Evolutionary conservation across 352 stramenopile genomes (phyloP), one percentile per base, ranked within the genome.

Genomic region (Globisporangium paddicum): DNA sequence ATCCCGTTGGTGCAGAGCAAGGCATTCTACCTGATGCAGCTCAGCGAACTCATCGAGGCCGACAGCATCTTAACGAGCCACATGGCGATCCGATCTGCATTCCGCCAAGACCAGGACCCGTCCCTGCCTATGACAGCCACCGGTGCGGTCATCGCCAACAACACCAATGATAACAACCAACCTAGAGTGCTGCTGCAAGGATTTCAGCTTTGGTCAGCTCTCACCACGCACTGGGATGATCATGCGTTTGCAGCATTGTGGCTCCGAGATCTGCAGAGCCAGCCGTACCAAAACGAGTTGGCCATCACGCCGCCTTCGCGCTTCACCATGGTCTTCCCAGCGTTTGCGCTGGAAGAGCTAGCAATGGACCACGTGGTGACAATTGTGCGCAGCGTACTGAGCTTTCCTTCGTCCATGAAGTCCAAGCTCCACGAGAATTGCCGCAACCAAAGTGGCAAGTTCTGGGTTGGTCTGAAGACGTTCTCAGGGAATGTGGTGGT

Each of bases 401-500:
- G 65, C 9, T 55, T 76, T 5, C 55, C 68, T 2, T 18, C 32
- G 19, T 34, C 64, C 14, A 58, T 77, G 11, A 34, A 67, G 14
- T 7, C 58, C 2, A 44, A 47, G 25, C 68, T 87, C 50, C 67
- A 63, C 30, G 52, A 63, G 42, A 73, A 64, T 6, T 81, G 71
- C 45, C 70, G 79, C 52, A 63, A 47, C 2, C 64, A 78, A 14
- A 57, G 75, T 55, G 75, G 70, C 5, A 88, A 78, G 26, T 63
- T 86, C 44, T 88, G 77, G 75, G 52, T 77, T 19, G 65, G 77
- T 9, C 57, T 87, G 49, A 61, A 57, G 58, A 73, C 73, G 5
- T 70, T 73, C n/a, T 56, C 69, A 5, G 69, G 66, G 1, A 86
- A 76, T 52, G 46, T 87, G 3, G 62, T 89, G 19, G 67, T 88